Evolutionary conservation across 768 basidiomycete genomes (phyloP).

Genomic region (Psilocybe cyanescens): DNA sequence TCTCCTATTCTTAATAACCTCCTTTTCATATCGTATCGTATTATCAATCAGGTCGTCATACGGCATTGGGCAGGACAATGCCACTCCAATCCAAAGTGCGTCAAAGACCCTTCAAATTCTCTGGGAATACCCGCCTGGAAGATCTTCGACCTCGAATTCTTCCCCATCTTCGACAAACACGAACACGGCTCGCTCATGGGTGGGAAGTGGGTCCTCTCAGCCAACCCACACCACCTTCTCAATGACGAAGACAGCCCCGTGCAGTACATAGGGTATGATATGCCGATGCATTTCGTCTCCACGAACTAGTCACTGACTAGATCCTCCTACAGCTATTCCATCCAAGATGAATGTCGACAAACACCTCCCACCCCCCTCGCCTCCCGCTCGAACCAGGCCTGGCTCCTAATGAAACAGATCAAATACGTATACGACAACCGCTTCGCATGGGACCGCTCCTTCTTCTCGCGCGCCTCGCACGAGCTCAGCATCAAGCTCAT

Average conservation of each 20-base stretch:
- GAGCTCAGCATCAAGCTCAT: conserved; percentile 25
- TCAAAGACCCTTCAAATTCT: conserved; percentile 30
- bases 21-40: not conserved
- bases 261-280: conserved; percentile 29
- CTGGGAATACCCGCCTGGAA: conserved; percentile 41
- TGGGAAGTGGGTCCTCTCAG: conserved; percentile 36
- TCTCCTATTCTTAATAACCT: not conserved
- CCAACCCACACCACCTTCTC: conserved; percentile 27
- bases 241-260: conserved; percentile 20
- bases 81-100: conserved; percentile 29
- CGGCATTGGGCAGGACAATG: conserved; percentile 28
- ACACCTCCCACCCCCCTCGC: conserved; percentile 27
- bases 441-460: conserved; percentile 30
- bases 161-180: conserved; percentile 21
- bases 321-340: conserved; percentile 31
- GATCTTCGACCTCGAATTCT: conserved; percentile 35
- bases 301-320: not conserved
- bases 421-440: conserved; percentile 29
- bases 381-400: conserved; percentile 28
- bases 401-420: conserved; percentile 33
- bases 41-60: conserved; percentile 26
- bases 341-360: conserved; percentile 30
- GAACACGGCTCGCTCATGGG: conserved; percentile 22
- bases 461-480: conserved; percentile 22
- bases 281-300: not conserved